Percentiles rank a stretch among this genome's conserved stretches.
phyloP scores from a whole-genome alignment of 129 eudicot species.

The Lactuca saligna region DNA sequence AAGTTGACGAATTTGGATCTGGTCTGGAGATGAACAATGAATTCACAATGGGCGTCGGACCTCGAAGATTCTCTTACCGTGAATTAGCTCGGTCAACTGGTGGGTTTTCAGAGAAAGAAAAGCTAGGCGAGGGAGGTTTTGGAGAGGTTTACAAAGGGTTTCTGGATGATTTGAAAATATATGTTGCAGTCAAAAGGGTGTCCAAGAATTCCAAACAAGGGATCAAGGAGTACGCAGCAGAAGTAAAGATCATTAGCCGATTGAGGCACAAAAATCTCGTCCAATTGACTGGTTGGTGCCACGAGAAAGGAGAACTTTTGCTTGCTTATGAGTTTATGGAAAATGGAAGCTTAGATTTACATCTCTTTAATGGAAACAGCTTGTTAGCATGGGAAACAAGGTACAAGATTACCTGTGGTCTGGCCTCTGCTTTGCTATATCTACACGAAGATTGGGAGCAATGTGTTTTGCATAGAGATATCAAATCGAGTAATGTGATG shows the following conservation, averaged over 20 bases:
- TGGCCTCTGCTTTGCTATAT: constrained; percentile 20
- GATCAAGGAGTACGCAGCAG: not conserved
- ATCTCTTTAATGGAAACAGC: constrained; percentile 32
- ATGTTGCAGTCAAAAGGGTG: too few species aligned
- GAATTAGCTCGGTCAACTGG: constrained; percentile 31
- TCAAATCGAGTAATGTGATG: constrained; percentile 37
- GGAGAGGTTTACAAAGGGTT: too few species aligned
- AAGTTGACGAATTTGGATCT: not conserved
- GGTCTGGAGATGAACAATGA: constrained; percentile 23
- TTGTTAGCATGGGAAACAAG: constrained; percentile 33
- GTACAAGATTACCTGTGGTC: constrained; percentile 28
- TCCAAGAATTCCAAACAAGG: too few species aligned
- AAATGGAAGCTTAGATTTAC: constrained; percentile 36
- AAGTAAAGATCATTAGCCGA: constrained; percentile 38
- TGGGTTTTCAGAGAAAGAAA: constrained; percentile 29
- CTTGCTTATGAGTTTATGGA: constrained; percentile 26
- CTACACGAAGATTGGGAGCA: constrained; percentile 42
- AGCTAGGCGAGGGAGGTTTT: constrained; percentile 32
- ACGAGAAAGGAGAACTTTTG: constrained; percentile 30
- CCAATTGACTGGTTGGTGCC: constrained; percentile 50
- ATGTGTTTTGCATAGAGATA: constrained; percentile 43
- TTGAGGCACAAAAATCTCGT: constrained; percentile 35
- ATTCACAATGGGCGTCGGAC: constrained; percentile 32
- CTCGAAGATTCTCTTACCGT: constrained; percentile 32
- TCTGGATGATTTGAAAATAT: too few species aligned